Evolutionary conservation across 805 yeast genomes (phyloP).

Genomic region (Saccharomycopsis guyanensis): DNA sequence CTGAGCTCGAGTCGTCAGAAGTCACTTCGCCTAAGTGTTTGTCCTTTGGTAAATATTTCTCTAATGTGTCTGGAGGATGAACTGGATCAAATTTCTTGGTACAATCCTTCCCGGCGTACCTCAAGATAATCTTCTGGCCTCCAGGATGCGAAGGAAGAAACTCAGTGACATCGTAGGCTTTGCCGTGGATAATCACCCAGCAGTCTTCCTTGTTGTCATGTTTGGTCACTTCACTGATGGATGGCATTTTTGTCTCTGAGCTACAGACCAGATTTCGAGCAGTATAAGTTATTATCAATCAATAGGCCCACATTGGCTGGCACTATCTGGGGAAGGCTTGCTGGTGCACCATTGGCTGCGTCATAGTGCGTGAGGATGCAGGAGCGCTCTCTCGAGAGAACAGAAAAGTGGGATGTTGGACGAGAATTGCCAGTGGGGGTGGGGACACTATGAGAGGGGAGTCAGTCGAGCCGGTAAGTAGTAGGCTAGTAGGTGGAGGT

Average conservation of each 20-base stretch:
- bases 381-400: too few relatives aligned
- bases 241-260: constrained; percentile 10
- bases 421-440: not conserved
- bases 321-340: not conserved
- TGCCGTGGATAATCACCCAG: constrained; percentile 79
- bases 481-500: too few relatives aligned
- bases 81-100: constrained; percentile 80
- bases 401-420: too few relatives aligned
- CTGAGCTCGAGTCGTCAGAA: constrained; percentile 24
- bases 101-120: constrained; percentile 80
- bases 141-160: constrained; percentile 80
- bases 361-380: not conserved
- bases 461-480: not conserved
- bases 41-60: constrained; percentile 47
- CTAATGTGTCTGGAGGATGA: constrained; percentile 84
- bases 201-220: constrained; percentile 64
- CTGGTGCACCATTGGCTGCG: not conserved
- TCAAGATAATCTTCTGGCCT: constrained; percentile 63
- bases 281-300: not conserved
- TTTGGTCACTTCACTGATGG: constrained; percentile 44
- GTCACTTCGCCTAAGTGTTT: constrained; percentile 55
- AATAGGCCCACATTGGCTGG: not conserved
- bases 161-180: constrained; percentile 67
- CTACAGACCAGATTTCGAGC: not conserved
- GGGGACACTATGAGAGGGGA: not conserved